Conservation (phyloP, 2,329 filamentous ascomycete species). For the Trichoderma semiorbis region DNA sequence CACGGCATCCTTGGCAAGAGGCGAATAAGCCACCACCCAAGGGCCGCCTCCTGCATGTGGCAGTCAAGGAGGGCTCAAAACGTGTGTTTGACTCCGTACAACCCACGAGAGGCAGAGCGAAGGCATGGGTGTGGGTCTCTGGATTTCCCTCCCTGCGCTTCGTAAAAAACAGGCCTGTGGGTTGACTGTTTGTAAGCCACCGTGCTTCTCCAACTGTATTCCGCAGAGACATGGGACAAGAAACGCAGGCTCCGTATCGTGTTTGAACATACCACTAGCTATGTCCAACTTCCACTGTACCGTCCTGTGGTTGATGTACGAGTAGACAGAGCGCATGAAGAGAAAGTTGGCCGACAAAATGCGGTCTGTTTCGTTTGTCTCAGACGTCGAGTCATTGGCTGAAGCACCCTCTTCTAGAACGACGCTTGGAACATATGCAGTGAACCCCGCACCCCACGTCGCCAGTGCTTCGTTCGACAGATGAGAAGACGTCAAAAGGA, state of each 20-base stretch:
- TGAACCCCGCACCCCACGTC: constrained; percentile 19
- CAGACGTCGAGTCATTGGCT: constrained; percentile 5
- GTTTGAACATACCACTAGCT: not conserved
- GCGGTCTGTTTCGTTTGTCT: not conserved
- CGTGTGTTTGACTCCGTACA: not conserved
- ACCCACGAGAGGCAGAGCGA: not conserved
- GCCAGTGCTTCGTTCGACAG: not conserved
- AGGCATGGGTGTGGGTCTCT: constrained; percentile 5
- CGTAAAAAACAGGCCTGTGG: not conserved
- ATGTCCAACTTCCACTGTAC: not conserved
- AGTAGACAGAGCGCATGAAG: not conserved
- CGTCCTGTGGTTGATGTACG: not conserved
- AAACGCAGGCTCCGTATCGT: not conserved
- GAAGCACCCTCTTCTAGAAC: constrained; percentile 15
- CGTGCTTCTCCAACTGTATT: not conserved
- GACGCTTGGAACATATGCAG: constrained; percentile 7
- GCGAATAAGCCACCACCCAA: not conserved
- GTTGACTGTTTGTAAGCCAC: not conserved
- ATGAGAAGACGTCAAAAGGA: not conserved
- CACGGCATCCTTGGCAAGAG: not conserved
- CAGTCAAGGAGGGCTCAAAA: not conserved
- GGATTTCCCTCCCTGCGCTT: not conserved
- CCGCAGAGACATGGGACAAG: not conserved
- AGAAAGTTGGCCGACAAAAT: not conserved
- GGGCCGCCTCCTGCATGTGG: constrained; percentile 3